Percentiles rank a stretch among this genome's conserved stretches.
These are phyloP conservation scores for Paraphoma chrysanthemicola DNA, from an alignment of 2,329 filamentous ascomycete species.

Conservation along the genomic window DNA sequence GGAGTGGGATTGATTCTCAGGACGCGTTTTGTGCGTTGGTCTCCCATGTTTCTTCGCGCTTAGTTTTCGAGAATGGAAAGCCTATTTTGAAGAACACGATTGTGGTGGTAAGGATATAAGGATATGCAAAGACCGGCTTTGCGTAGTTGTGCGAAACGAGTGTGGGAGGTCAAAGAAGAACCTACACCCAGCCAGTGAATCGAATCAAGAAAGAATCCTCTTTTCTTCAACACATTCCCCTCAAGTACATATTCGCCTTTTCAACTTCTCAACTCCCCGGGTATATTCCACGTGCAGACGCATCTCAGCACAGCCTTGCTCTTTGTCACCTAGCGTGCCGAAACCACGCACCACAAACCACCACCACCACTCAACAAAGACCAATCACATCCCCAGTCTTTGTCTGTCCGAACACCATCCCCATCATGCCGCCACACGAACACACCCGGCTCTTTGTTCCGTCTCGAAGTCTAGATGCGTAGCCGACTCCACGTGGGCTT, in stretches of 20 bases:
- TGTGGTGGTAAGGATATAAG: background rate
- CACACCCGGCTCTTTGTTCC: background rate
- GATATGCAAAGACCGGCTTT: background rate
- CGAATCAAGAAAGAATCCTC: too few relatives aligned
- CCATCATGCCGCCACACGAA: background rate
- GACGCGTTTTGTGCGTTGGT: background rate
- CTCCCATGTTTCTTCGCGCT: background rate
- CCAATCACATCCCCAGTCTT: background rate
- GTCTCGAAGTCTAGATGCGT: background rate
- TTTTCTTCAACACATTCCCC: too few relatives aligned
- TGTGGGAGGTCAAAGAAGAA: background rate
- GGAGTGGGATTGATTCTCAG: conserved; percentile 46
- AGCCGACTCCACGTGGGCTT: background rate
- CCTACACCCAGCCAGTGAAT: background rate
- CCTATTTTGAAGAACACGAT: too few relatives aligned
- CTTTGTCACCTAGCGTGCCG: background rate
- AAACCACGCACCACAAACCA: background rate
- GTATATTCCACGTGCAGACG: background rate
- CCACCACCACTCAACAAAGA: background rate
- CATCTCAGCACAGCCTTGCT: background rate
- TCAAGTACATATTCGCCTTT: background rate
- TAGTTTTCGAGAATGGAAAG: too few relatives aligned
- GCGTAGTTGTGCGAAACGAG: background rate
- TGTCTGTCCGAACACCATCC: background rate
- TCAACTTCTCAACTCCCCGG: background rate